Evolutionary conservation across 495 filamentous ascomycete genomes (phyloP).

Genomic region (Lepidopterella palustris): DNA sequence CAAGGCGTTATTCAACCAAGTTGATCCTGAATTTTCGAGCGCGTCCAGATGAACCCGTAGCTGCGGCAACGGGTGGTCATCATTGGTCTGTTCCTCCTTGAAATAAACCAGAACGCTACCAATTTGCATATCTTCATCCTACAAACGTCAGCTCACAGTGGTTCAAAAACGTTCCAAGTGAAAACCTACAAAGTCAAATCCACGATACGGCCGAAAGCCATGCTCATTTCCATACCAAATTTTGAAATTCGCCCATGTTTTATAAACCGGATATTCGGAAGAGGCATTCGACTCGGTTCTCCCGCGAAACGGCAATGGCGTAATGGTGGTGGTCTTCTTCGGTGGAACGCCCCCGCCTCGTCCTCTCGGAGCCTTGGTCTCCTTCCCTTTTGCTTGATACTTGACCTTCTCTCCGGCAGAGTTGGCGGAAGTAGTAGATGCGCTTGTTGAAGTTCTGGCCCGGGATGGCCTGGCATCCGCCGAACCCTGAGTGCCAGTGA

Average conservation of each 20-base stretch:
- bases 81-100: constrained; percentile 25
- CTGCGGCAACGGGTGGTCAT: constrained; percentile 24
- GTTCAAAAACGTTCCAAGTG: neutral
- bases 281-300: constrained; percentile 11
- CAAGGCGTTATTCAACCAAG: constrained; percentile 26
- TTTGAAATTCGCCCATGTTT: constrained; percentile 25
- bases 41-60: constrained; percentile 21
- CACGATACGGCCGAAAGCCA: constrained; percentile 22
- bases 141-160: neutral
- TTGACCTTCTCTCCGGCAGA: constrained; percentile 22
- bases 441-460: constrained; percentile 7
- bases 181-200: constrained; percentile 24
- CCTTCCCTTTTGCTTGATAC: constrained; percentile 25
- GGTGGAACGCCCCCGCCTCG: constrained; percentile 28
- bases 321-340: constrained; percentile 10
- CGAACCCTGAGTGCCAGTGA: constrained; percentile 12
- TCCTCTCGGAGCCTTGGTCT: constrained; percentile 26
- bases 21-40: constrained; percentile 25
- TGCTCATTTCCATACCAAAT: constrained; percentile 28
- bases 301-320: constrained; percentile 7
- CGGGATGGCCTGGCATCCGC: constrained; percentile 4
- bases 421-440: constrained; percentile 12
- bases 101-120: constrained; percentile 32
- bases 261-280: constrained; percentile 5
- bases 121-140: constrained; percentile 29